Conservation (phyloP, 2,329 filamentous ascomycete species). For the Aspergillus tamarii region DNA sequence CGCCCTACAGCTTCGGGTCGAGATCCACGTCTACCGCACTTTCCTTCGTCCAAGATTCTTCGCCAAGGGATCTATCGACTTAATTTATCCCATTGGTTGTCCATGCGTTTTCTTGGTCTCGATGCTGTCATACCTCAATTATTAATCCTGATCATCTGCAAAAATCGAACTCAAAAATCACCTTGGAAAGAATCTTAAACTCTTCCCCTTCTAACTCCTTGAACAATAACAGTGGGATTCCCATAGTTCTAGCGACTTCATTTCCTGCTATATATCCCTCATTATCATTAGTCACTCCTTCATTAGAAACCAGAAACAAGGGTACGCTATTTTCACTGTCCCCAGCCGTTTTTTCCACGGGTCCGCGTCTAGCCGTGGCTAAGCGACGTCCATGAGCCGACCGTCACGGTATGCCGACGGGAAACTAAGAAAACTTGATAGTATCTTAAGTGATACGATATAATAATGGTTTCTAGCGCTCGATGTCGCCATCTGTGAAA, state of each 20-base stretch:
- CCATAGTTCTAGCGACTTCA: not conserved
- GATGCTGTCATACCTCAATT: constrained; percentile 3
- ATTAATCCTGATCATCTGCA: not conserved
- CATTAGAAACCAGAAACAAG: not conserved
- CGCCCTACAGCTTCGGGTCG: not conserved
- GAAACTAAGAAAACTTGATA: constrained; percentile 2
- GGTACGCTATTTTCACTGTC: not conserved
- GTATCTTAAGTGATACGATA: not conserved
- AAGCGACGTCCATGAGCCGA: not conserved
- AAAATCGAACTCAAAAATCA: not conserved
- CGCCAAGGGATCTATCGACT: not conserved
- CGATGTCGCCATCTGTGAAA: constrained; percentile 2
- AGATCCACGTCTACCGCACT: not conserved
- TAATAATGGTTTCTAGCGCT: not conserved
- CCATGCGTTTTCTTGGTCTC: not conserved
- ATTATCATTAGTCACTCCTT: constrained; percentile 1
- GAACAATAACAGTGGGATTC: not conserved
- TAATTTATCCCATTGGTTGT: constrained; percentile 3
- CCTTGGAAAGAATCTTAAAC: not conserved
- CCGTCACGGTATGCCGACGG: constrained; percentile 5
- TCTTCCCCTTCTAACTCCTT: not conserved
- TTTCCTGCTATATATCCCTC: not conserved
- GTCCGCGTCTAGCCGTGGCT: not conserved
- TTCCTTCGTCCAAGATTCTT: not conserved
- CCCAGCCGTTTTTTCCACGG: not conserved